Evolutionary conservation across 768 basidiomycete species (phyloP).

Genomic region (Austroboletus eburneus): DNA sequence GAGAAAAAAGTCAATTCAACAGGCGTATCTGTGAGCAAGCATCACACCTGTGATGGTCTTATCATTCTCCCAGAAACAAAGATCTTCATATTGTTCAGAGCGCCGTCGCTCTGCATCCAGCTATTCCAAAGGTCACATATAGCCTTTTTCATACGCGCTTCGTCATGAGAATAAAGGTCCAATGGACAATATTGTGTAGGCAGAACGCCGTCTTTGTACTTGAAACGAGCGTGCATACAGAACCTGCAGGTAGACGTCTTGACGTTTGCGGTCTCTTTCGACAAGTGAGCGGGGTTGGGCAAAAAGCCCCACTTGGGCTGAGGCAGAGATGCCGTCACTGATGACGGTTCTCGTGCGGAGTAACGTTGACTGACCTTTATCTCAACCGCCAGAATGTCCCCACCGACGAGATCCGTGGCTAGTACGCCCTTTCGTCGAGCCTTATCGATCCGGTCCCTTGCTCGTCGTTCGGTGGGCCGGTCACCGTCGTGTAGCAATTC

Average conservation of each 20-base stretch:
- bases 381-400: slow-evolving; percentile 66
- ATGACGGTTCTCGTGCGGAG: background rate
- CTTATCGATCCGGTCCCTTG: slow-evolving; percentile 57
- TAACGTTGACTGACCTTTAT: slow-evolving; percentile 65
- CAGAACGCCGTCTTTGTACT: slow-evolving; percentile 30
- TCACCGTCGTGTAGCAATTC: slow-evolving; percentile 39
- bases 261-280: slow-evolving; percentile 47
- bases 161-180: slow-evolving; percentile 79
- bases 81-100: slow-evolving; percentile 77
- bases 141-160: slow-evolving; percentile 57
- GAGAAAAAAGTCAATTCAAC: slow-evolving; percentile 2
- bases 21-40: background rate
- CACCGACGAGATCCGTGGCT: slow-evolving; percentile 74
- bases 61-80: slow-evolving; percentile 66
- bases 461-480: slow-evolving; percentile 56
- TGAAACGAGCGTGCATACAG: slow-evolving; percentile 79
- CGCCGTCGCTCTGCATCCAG: slow-evolving; percentile 64
- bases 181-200: slow-evolving; percentile 73
- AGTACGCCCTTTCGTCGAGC: slow-evolving; percentile 55
- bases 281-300: slow-evolving; percentile 59
- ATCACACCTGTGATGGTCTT: slow-evolving; percentile 52
- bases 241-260: slow-evolving; percentile 83
- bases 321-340: background rate
- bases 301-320: slow-evolving; percentile 99
- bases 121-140: slow-evolving; percentile 65